These are phyloP conservation scores for Quercus berberidifolia DNA, from an alignment of 306 rosid species.

Conservation along the genomic window DNA sequence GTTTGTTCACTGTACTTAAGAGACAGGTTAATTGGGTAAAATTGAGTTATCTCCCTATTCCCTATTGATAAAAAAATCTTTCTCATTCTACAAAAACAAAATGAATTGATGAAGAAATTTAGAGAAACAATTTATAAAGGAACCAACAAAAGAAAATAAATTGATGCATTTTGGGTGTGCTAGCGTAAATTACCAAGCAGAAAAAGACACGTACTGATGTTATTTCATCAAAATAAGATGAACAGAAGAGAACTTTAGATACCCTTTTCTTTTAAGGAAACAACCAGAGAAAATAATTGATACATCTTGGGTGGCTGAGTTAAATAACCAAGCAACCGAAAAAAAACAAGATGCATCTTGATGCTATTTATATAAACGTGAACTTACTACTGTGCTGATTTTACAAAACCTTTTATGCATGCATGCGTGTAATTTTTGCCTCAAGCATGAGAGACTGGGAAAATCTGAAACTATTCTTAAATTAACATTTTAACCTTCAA, in stretches of 20 bases:
- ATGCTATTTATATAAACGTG: too few relatives aligned
- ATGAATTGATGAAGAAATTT: neutral
- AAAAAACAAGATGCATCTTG: too few relatives aligned
- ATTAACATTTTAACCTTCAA: neutral
- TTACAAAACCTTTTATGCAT: neutral
- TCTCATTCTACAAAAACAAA: neutral
- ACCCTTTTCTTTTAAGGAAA: too few relatives aligned
- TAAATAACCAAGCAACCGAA: too few relatives aligned
- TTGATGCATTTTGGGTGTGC: neutral
- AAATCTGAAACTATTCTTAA: neutral
- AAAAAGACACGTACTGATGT: neutral
- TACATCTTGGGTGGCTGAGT: too few relatives aligned
- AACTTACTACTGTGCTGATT: too few relatives aligned
- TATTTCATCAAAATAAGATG: too few relatives aligned
- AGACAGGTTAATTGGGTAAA: neutral
- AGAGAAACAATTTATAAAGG: neutral
- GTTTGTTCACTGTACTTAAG: neutral
- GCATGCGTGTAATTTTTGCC: neutral
- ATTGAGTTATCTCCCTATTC: neutral
- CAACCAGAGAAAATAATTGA: too few relatives aligned
- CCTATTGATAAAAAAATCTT: neutral
- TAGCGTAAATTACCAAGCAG: neutral
- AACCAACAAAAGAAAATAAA: neutral
- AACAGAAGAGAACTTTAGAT: too few relatives aligned
- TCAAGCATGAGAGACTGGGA: neutral